These are phyloP conservation scores for Apiotrichum siamense DNA, from an alignment of 1,284 basidiomycete species.

Conservation along the genomic window DNA sequence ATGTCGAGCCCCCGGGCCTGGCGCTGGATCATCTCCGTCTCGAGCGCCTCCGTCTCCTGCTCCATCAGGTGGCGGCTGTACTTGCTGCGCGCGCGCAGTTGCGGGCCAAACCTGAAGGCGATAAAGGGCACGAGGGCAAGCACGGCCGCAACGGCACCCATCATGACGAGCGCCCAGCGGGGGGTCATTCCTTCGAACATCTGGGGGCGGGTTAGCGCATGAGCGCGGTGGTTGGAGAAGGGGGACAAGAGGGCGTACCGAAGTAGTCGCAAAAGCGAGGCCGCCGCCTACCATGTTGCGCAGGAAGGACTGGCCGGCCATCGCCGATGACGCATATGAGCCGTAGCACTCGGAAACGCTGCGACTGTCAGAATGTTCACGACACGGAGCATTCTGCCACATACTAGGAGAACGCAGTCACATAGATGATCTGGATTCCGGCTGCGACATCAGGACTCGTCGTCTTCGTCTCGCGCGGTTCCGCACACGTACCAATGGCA, in stretches of 20 bases:
- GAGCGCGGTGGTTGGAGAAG: neutral
- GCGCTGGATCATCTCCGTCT: neutral
- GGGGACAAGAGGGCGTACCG: neutral
- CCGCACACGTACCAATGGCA: constrained; percentile 42
- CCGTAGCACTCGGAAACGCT: constrained; percentile 27
- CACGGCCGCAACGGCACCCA: constrained; percentile 8
- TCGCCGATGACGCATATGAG: constrained; percentile 20
- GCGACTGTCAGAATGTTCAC: neutral
- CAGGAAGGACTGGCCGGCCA: constrained; percentile 24
- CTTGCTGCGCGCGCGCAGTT: constrained; percentile 31
- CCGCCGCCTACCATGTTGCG: constrained; percentile 25
- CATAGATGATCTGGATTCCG: constrained; percentile 29
- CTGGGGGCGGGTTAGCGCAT: neutral
- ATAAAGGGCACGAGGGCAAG: constrained; percentile 39
- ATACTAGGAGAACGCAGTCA: constrained; percentile 26
- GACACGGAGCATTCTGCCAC: neutral
- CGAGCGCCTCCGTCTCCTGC: constrained; percentile 27
- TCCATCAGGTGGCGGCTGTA: constrained; percentile 38
- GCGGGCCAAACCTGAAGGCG: constrained; percentile 35
- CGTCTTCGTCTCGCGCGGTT: neutral
- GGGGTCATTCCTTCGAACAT: constrained; percentile 15
- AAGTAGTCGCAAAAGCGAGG: constrained; percentile 16
- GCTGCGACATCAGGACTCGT: neutral
- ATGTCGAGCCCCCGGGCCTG: too few species aligned
- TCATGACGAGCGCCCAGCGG: constrained; percentile 14